Base-by-base conservation (phyloP, 108 stramenopile genomes). In the Cyclotella sp. region DNA sequence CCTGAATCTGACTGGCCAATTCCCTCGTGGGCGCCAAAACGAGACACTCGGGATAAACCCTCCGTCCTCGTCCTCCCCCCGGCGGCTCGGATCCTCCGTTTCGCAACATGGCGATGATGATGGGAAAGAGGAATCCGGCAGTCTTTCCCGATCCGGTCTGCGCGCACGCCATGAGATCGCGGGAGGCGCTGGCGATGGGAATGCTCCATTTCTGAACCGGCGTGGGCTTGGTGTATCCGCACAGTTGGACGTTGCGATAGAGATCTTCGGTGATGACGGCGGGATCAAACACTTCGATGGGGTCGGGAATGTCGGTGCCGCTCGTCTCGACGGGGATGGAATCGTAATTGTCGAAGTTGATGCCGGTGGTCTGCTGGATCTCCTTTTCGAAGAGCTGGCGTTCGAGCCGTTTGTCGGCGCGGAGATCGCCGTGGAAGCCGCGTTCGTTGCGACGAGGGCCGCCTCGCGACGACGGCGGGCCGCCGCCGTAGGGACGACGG, bases 311-410 rank as follows among this genome's bases (percentile, higher is more conserved):
- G 47, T 95, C 85, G 29, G 87, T 82, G 24, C 97, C 97, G 19
- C 86, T 84, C 47, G 92, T 90, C 67, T 99, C 98, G 28, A 99
- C 97, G 28, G 98, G 97, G 57, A 99, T 99, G 55, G 98, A 95
- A 81, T 98, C 97, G 87, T 99, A 98, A 70, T 95, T 93, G 82
- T 98, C 97, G 78, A 99, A 99, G 88, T 99, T 98, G 89, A 99
- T 98, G n/a, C 99, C 99, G n/a, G 96, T 89, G 19, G 93, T 96
- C 75, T 97, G 95, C 55, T 93, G 85, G 75, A 93, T 90, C 18
- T 80, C 90, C 14, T 72, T 63, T 55, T 88, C 86, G 70, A 93
- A 95, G 30, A 95, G 88, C 60, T 86, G 84, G 10, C 79, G 79
- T 72, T 95, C 92, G 22, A 92, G 34, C 52, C 95, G 92, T 45